Percentiles rank a stretch among this genome's conserved stretches.
Evolutionary conservation across 2,329 filamentous ascomycete species (phyloP).

Genomic region (Amphichorda felina): DNA sequence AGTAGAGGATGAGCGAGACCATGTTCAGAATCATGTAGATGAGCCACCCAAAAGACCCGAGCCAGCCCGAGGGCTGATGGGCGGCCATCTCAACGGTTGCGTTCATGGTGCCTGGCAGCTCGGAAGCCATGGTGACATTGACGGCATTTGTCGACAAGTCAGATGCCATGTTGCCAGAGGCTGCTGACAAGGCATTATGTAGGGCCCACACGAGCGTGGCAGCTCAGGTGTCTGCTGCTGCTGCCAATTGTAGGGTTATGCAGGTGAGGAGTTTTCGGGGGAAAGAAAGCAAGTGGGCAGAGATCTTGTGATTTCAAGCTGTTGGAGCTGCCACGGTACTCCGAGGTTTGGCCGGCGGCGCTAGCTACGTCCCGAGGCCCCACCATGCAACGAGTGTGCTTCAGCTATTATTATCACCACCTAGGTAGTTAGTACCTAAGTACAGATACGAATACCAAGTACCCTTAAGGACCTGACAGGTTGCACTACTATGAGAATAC

Average conservation of each 20-base stretch:
- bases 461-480: too few relatives aligned
- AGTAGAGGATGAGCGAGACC: conserved; percentile 54
- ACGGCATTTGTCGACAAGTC: conserved; percentile 2
- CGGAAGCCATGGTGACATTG: neutral
- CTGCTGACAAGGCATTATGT: conserved; percentile 21
- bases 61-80: conserved; percentile 35
- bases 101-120: conserved; percentile 20
- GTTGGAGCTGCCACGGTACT: too few relatives aligned
- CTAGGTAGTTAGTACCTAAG: too few relatives aligned
- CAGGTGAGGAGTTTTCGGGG: neutral
- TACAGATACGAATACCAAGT: too few relatives aligned
- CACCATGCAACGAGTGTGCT: too few relatives aligned
- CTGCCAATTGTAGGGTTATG: neutral
- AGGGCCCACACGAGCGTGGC: conserved; percentile 3
- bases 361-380: too few relatives aligned
- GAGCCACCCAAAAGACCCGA: conserved; percentile 42
- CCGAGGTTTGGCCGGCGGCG: too few relatives aligned
- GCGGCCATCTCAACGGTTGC: conserved; percentile 19
- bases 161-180: conserved; percentile 26
- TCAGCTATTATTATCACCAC: too few relatives aligned
- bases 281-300: too few relatives aligned
- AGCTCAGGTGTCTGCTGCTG: neutral
- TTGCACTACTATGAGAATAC: too few relatives aligned
- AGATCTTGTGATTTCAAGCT: too few relatives aligned
- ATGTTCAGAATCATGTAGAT: conserved; percentile 43